These are phyloP conservation scores for rapeseed (Brassica napus) DNA, from an alignment of 345 rosid species.

Conservation along the genomic window Da-Ae NC_063437.1:17683501-17684000, in stretches of 20 bases:
- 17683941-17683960: constrained; percentile 61
- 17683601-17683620: not conserved
- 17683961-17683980: constrained; percentile 50
- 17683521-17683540: not conserved
- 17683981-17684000: constrained; percentile 21
- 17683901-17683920: constrained; percentile 54
- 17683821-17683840: constrained; percentile 27
- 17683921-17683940: constrained; percentile 67
- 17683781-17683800: constrained; percentile 40
- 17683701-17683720: constrained; percentile 5
- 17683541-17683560: not conserved
- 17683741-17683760: not conserved
- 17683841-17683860: constrained; percentile 31
- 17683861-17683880: constrained; percentile 23
- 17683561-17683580: not conserved
- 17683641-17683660: not conserved
- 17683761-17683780: constrained; percentile 4
- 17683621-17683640: not conserved
- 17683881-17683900: constrained; percentile 24
- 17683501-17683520: not conserved
- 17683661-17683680: constrained; percentile 4
- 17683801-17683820: constrained; percentile 25
- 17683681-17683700: constrained; percentile 14
- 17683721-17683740: constrained; percentile 2
- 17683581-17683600: not conserved